Evolutionary conservation across 78 protist genomes (phyloP), one percentile per base, ranked within the genome.

Genomic region (Dictyostelium brefeldianum): DNA sequence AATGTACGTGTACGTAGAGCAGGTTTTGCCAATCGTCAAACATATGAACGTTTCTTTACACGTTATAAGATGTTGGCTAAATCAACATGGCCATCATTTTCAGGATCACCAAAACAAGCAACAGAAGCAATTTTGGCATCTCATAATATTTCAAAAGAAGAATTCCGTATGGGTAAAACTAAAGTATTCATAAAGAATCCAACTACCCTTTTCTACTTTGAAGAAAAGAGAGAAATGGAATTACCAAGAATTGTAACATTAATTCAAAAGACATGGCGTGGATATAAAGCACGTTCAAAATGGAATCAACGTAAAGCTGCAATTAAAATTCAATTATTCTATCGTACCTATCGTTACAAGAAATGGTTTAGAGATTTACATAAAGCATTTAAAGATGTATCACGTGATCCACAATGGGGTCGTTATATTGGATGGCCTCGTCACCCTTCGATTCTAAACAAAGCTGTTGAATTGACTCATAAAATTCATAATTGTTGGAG

Each of bases 1-100:
- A 97, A 97, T 83, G 87, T 98, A 17, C 77, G 98, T 18, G 98
- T 98, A 2, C 80, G 99, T 14, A 90, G 99, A 36, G 98, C 99
- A 9, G 99, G 99, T 20, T 98, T 96, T 77, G 97, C 98, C 15
- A 96, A 96, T 79, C 92, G 98, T 14, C 95, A 90, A 43, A 83
- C 57, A 18, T 98, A 91, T n/a, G 96, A 90, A 22, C 54, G 89
- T 70, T 97, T 98, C 79, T 36, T 91, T 29, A 47, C 50, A 10
- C 85, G 98, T 20, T 97, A 92, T 92, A 95, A 94, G 82, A 94
- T 95, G 95, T 59, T 84, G 48, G 18, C 67, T 54, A 85, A 85
- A 25, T 27, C n/a, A 5, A 93, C 96, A 4, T 93, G 96, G 96
- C 94, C 94, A 56, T 59, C 84, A 12, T 71, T 90, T 67, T 75